phyloP scores from a whole-genome alignment of 2,329 filamentous ascomycete genomes.

The Claviceps sorghi region DNA sequence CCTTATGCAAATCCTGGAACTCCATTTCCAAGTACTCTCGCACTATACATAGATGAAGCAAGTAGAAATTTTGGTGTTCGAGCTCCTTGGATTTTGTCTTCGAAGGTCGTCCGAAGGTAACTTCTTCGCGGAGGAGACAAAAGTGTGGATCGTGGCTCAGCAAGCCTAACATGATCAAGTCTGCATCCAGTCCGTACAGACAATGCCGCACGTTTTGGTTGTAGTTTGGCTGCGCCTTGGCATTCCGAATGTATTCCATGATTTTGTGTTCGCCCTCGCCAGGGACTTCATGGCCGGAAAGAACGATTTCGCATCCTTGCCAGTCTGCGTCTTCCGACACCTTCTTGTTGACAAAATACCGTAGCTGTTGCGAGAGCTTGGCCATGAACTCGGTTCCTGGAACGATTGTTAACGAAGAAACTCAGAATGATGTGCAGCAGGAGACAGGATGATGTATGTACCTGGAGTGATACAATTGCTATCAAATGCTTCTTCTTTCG shows the following conservation, averaged over 20 bases:
- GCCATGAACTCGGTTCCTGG: conserved; percentile 86
- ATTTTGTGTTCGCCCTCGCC: conserved; percentile 99
- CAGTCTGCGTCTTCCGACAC: conserved; percentile 92
- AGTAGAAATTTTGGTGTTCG: conserved; percentile 96
- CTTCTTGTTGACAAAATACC: conserved; percentile 99
- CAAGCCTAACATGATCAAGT: conserved; percentile 95
- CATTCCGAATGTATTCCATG: conserved; percentile 98
- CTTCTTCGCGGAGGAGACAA: conserved; percentile 89
- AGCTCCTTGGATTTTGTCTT: conserved; percentile 88
- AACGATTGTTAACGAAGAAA: conserved; percentile 7
- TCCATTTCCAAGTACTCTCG: conserved; percentile 93
- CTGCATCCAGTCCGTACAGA: conserved; percentile 90
- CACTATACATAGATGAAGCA: conserved; percentile 94
- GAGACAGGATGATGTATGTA: conserved; percentile 23
- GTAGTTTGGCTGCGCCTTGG: conserved; percentile 88
- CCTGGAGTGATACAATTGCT: conserved; percentile 98
- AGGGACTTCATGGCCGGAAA: conserved; percentile 94
- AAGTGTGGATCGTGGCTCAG: conserved; percentile 98
- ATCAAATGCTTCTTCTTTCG: conserved; percentile 90
- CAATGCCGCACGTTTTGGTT: conserved; percentile 91
- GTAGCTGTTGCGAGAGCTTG: conserved; percentile 80
- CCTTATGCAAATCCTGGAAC: conserved; percentile 78
- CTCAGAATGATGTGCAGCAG: no score
- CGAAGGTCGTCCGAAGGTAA: conserved; percentile 82
- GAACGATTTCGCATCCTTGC: conserved; percentile 90